A percentile compares a stretch with the other conserved stretches of the same genome.
phyloP scores from a whole-genome alignment of 2,329 filamentous ascomycete genomes.

The Cordyceps militaris region DNA sequence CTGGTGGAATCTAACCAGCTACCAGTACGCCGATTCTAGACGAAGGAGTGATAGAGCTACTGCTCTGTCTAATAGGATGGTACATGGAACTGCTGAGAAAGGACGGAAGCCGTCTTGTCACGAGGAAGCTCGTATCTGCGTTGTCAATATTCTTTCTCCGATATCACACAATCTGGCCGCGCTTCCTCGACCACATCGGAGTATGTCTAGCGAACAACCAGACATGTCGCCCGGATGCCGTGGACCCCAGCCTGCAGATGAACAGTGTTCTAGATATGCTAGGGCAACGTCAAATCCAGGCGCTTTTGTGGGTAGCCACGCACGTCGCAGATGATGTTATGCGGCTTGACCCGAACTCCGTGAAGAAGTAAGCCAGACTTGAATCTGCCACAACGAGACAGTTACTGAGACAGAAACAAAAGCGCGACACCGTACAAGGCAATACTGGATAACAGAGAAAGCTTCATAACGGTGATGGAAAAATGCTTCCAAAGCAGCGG shows the following conservation, averaged over 20 bases:
- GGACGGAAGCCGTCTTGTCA: conserved; percentile 52
- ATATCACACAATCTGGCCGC: conserved; percentile 60
- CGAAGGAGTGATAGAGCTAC: conserved; percentile 50
- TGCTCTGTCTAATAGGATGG: conserved; percentile 56
- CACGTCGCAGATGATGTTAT: conserved; percentile 30
- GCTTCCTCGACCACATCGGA: conserved; percentile 53
- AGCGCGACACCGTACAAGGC: conserved; percentile 33
- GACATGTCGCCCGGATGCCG: conserved; percentile 16
- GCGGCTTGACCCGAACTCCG: conserved; percentile 57
- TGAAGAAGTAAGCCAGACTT: conserved; percentile 41
- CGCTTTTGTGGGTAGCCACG: conserved; percentile 55
- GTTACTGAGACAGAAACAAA: conserved; percentile 14
- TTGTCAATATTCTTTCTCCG: conserved; percentile 69
- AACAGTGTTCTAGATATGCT: conserved; percentile 42
- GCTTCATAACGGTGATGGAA: conserved; percentile 34
- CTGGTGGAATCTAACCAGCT: conserved; percentile 5
- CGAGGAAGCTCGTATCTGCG: conserved; percentile 70
- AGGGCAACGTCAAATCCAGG: conserved; percentile 41
- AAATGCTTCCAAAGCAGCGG: conserved; percentile 27
- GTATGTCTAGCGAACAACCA: conserved; percentile 42
- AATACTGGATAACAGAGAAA: conserved; percentile 33
- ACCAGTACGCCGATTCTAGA: conserved; percentile 44
- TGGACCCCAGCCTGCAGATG: conserved; percentile 31
- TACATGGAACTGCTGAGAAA: conserved; percentile 47
- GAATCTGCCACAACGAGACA: conserved; percentile 16